Conservation (phyloP, 345 rosid genomes). For the Diplotaxis tenuifolia region DNA sequence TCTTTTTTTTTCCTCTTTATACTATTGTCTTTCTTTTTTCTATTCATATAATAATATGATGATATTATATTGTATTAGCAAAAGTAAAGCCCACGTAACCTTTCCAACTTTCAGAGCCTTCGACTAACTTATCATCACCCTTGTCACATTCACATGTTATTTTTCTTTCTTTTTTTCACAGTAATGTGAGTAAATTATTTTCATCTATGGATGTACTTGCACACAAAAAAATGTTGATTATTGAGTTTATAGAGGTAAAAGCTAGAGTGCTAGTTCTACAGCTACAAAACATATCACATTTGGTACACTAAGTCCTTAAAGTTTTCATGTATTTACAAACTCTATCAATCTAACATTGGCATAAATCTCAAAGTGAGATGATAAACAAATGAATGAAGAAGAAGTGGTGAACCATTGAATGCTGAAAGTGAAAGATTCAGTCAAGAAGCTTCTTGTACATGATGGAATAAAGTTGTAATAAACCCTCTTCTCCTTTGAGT, state of each 20-base stretch:
- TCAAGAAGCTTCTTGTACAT: conserved; percentile 33
- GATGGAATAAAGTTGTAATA: conserved; percentile 18
- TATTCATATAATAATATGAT: neutral
- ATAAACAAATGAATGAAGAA: conserved; percentile 9
- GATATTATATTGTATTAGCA: conserved; percentile 1
- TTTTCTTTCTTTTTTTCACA: neutral
- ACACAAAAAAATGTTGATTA: neutral
- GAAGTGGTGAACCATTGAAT: conserved; percentile 21
- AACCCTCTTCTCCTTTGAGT: conserved; percentile 28
- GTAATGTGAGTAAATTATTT: neutral
- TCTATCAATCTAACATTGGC: neutral
- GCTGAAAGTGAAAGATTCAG: conserved; percentile 26
- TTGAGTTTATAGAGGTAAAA: too few relatives aligned
- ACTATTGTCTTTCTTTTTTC: conserved; percentile 26
- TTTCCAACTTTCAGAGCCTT: conserved; percentile 36
- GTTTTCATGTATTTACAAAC: neutral
- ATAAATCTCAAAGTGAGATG: neutral
- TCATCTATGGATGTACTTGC: neutral
- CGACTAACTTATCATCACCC: conserved; percentile 31
- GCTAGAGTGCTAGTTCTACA: neutral
- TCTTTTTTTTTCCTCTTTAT: conserved; percentile 31
- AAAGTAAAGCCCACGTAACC: conserved; percentile 39
- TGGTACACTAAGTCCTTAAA: neutral
- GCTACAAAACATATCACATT: neutral
- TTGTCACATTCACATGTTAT: conserved; percentile 31